Conservation (phyloP, 306 rosid genomes). For the Sechiopsis laciniata region DNA sequence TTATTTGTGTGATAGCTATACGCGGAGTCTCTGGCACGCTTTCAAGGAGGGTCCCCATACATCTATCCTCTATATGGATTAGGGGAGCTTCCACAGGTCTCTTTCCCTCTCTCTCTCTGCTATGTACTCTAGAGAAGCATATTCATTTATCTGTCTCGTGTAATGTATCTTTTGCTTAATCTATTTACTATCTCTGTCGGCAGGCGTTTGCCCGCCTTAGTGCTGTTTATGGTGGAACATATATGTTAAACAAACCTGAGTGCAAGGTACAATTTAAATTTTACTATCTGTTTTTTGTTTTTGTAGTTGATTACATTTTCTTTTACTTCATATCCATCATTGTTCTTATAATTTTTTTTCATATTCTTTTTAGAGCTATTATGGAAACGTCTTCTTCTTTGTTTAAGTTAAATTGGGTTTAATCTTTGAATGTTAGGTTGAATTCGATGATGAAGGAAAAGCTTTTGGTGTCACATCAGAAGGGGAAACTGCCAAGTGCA, state of each 20-base stretch:
- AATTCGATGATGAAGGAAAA: constrained; percentile 78
- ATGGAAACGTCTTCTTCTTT: background rate
- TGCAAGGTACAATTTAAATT: constrained; percentile 60
- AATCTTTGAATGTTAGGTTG: constrained; percentile 58
- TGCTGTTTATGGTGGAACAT: constrained; percentile 98
- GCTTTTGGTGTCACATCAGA: constrained; percentile 91
- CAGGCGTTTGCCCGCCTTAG: constrained; percentile 98
- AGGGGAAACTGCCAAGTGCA: constrained; percentile 96
- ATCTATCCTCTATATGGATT: constrained; percentile 94
- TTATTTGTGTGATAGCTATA: constrained; percentile 51
- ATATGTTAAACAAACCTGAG: constrained; percentile 94
- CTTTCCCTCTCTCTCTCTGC: constrained; percentile 9
- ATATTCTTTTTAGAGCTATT: background rate
- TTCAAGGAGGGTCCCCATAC: constrained; percentile 98
- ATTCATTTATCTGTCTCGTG: background rate
- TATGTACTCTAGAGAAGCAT: background rate
- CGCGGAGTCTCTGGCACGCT: constrained; percentile 88
- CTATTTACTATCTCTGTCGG: background rate
- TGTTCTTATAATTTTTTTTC: constrained; percentile 16
- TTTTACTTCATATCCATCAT: background rate
- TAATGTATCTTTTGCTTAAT: constrained; percentile 5
- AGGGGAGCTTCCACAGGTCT: constrained; percentile 99
- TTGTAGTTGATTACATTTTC: background rate
- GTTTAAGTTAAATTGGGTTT: background rate
- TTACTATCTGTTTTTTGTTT: constrained; percentile 13